phyloP scores from a whole-genome alignment of 441 rosid genomes.

The Dalechampia spathulata region DNA sequence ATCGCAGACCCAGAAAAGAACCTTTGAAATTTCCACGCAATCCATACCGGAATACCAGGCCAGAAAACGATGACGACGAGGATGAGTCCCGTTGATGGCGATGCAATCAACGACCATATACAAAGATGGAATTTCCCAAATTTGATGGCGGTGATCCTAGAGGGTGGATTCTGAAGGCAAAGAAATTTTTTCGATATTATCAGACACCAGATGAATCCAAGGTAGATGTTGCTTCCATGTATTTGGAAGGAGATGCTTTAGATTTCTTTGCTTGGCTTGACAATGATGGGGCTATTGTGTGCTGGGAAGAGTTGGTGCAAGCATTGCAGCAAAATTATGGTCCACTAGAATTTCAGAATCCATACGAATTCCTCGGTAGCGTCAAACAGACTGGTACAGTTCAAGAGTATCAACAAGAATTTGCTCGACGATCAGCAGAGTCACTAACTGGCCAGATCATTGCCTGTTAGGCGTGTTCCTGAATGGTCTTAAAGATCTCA shows the following conservation, averaged over 20 bases:
- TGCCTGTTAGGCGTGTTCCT: too few relatives aligned
- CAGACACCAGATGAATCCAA: neutral
- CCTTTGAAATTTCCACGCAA: neutral
- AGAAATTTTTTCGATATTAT: neutral
- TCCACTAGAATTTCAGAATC: neutral
- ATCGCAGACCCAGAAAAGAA: neutral
- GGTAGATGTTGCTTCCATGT: neutral
- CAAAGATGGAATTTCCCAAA: too few relatives aligned
- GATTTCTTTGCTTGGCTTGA: neutral
- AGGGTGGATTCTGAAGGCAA: too few relatives aligned
- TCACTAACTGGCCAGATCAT: too few relatives aligned
- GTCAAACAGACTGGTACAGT: neutral
- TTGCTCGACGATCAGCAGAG: too few relatives aligned
- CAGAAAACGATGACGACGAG: neutral
- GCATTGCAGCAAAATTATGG: constrained; percentile 10
- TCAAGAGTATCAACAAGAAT: too few relatives aligned
- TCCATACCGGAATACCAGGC: neutral
- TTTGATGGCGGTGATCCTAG: too few relatives aligned
- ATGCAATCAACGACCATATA: neutral
- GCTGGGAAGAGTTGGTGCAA: neutral
- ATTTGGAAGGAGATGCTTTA: neutral
- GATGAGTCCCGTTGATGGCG: neutral
- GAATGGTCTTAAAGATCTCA: too few relatives aligned
- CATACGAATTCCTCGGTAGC: neutral
- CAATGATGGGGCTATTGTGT: neutral